Evolutionary conservation across 2,329 filamentous ascomycete species (phyloP).

Genomic region (Penicillium sp.): DNA sequence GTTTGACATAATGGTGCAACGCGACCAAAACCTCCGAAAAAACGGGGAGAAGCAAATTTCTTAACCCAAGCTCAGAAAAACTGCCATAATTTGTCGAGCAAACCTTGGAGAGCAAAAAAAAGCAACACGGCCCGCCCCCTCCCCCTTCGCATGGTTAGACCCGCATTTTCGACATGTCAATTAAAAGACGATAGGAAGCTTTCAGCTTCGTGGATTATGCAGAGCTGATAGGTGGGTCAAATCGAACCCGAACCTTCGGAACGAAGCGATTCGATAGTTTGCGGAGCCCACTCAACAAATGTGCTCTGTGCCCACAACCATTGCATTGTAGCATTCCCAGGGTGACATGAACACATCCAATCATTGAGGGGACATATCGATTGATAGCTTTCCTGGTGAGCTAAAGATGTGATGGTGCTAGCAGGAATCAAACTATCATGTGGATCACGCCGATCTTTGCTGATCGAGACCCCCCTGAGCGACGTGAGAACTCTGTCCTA

Average conservation of each 20-base stretch:
- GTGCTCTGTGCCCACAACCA: not conserved
- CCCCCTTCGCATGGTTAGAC: conserved; percentile 7
- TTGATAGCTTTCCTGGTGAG: not conserved
- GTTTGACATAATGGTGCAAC: conserved; percentile 16
- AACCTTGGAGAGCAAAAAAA: too few relatives aligned
- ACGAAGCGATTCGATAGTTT: conserved; percentile 21
- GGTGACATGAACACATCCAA: not conserved
- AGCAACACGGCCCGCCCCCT: conserved; percentile 13
- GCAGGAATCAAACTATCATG: conserved; percentile 11
- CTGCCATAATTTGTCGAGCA: conserved; percentile 10
- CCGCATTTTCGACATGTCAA: conserved; percentile 33
- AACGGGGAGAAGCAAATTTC: not conserved
- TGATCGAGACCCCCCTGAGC: conserved; percentile 12
- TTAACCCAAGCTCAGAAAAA: conserved; percentile 3
- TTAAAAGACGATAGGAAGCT: conserved; percentile 8
- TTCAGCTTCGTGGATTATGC: not conserved
- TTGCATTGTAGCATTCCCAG: not conserved
- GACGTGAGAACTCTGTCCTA: conserved; percentile 1
- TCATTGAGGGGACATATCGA: not conserved
- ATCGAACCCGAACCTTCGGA: conserved; percentile 12
- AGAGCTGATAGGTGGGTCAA: conserved; percentile 20
- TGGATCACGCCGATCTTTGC: conserved; percentile 10
- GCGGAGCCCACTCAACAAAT: conserved; percentile 10
- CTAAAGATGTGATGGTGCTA: not conserved
- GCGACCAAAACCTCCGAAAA: not conserved